Evolutionary conservation across 371 early-diverging fungal genomes (phyloP).

Genomic region (Lichtheimia ornata): DNA sequence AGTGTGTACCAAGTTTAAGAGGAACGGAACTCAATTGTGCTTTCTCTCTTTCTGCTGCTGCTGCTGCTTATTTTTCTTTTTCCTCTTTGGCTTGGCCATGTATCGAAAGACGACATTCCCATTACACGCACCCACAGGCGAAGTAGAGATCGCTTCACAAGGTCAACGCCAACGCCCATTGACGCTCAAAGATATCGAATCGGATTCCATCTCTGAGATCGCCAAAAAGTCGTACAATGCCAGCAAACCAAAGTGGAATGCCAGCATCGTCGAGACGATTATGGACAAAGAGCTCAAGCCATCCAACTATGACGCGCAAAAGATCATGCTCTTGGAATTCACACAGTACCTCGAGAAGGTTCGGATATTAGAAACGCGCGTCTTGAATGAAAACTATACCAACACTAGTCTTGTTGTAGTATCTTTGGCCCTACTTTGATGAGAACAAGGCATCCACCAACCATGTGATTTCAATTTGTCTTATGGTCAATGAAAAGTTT

Average conservation of each 20-base stretch:
- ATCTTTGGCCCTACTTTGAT: constrained; percentile 78
- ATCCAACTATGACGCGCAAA: constrained; percentile 50
- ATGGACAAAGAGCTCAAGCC: constrained; percentile 58
- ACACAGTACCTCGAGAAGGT: constrained; percentile 84
- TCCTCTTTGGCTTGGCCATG: constrained; percentile 16
- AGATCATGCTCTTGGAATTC: constrained; percentile 70
- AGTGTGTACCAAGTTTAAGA: no score
- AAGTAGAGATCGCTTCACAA: constrained; percentile 26
- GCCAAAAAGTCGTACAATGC: constrained; percentile 45
- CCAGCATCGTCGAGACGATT: constrained; percentile 59
- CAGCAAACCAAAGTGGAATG: constrained; percentile 49
- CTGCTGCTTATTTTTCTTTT: background rate
- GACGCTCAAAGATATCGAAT: constrained; percentile 57
- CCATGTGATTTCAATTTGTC: constrained; percentile 76
- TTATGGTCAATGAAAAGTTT: constrained; percentile 87
- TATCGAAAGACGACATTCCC: constrained; percentile 49
- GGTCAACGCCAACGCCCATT: constrained; percentile 31
- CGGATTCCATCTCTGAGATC: constrained; percentile 55
- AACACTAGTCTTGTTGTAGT: constrained; percentile 34
- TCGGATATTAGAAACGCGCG: constrained; percentile 1
- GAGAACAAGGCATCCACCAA: constrained; percentile 43
- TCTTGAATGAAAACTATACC: background rate
- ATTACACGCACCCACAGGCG: constrained; percentile 46
- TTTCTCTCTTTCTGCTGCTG: constrained; percentile 1
- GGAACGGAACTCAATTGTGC: no score